These are phyloP conservation scores for Spathaspora sp. DNA, from an alignment of 1,139 yeast genomes.

Conservation along the genomic window DNA sequence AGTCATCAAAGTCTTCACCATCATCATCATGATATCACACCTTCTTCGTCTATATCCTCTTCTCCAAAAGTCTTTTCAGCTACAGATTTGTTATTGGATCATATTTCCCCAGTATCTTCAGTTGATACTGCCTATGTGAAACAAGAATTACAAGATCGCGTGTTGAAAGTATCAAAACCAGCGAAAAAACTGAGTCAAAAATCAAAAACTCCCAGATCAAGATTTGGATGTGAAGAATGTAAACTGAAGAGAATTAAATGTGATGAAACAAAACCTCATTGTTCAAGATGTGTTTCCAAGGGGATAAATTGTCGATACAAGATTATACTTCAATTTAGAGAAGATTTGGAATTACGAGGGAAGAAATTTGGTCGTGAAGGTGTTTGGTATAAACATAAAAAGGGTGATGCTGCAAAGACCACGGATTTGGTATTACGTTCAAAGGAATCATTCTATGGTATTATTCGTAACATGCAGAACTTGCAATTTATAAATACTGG, in stretches of 20 bases:
- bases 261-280: slow-evolving; percentile 45
- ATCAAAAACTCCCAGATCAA: slow-evolving; percentile 18
- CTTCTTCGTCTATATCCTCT: slow-evolving; percentile 7
- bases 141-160: neutral
- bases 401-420: slow-evolving; percentile 11
- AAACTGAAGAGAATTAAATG: slow-evolving; percentile 38
- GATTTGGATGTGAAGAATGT: slow-evolving; percentile 34
- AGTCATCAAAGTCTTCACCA: neutral
- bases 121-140: neutral
- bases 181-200: slow-evolving; percentile 5
- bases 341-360: slow-evolving; percentile 30
- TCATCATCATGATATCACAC: slow-evolving; percentile 4
- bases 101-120: slow-evolving; percentile 3
- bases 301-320: slow-evolving; percentile 30
- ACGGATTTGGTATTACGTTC: slow-evolving; percentile 15
- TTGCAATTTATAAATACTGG: slow-evolving; percentile 22
- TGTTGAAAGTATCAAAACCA: neutral
- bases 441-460: slow-evolving; percentile 15
- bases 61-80: slow-evolving; percentile 6
- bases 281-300: slow-evolving; percentile 33
- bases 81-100: slow-evolving; percentile 3
- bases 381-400: slow-evolving; percentile 22
- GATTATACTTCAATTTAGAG: slow-evolving; percentile 26
- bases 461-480: slow-evolving; percentile 14
- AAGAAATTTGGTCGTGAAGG: slow-evolving; percentile 34